Evolutionary conservation across 805 yeast species (phyloP).

Genomic region (Schwanniomyces occidentalis): DNA sequence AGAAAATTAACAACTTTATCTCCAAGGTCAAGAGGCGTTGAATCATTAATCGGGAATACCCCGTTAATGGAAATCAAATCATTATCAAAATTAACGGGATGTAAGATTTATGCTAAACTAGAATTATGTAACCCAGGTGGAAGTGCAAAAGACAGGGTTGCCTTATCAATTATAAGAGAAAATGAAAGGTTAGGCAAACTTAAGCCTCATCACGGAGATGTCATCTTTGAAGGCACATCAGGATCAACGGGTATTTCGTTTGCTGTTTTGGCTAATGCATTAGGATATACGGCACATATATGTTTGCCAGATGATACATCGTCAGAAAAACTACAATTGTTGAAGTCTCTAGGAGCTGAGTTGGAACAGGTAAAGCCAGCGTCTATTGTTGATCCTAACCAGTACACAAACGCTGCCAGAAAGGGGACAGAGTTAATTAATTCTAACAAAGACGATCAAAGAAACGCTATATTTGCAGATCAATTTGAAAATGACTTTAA

Average conservation of each 20-base stretch:
- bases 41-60: conserved; percentile 86
- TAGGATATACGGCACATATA: conserved; percentile 91
- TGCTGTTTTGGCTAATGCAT: conserved; percentile 83
- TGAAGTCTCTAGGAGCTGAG: conserved; percentile 75
- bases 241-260: conserved; percentile 96
- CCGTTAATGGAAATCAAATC: conserved; percentile 77
- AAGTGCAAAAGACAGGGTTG: conserved; percentile 93
- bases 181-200: conserved; percentile 63
- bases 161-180: conserved; percentile 73
- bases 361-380: conserved; percentile 91
- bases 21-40: conserved; percentile 54
- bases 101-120: conserved; percentile 81
- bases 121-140: conserved; percentile 93
- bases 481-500: conserved; percentile 93
- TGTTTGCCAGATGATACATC: conserved; percentile 94
- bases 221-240: conserved; percentile 91
- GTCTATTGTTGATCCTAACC: conserved; percentile 88
- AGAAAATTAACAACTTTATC: conserved; percentile 17
- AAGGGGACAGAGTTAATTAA: conserved; percentile 57
- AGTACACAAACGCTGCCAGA: conserved; percentile 87
- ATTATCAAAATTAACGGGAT: conserved; percentile 70
- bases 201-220: conserved; percentile 60
- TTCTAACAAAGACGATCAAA: conserved; percentile 30
- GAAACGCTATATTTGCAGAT: conserved; percentile 83
- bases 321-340: conserved; percentile 70